These are phyloP conservation scores for Colletotrichum sansevieriae DNA, from an alignment of 2,329 filamentous ascomycete species.

Conservation along the genomic window DNA sequence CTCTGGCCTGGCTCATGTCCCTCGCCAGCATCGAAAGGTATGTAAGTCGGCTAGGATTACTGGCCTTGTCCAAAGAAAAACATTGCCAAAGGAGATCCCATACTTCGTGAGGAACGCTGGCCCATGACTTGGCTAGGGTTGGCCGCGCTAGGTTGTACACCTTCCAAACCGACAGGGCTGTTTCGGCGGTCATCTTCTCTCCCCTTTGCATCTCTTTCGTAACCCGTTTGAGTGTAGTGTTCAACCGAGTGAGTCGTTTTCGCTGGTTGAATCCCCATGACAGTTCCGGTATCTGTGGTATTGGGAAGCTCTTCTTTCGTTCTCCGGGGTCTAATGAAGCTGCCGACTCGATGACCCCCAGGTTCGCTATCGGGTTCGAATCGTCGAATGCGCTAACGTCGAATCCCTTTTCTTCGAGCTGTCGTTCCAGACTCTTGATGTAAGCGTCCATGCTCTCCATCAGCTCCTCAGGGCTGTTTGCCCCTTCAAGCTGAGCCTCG, in stretches of 20 bases:
- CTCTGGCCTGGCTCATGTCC: slow-evolving; percentile 73
- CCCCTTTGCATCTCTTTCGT: slow-evolving; percentile 48
- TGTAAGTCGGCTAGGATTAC: slow-evolving; percentile 68
- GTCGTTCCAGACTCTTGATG: slow-evolving; percentile 50
- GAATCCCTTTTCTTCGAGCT: slow-evolving; percentile 38
- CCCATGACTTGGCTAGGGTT: slow-evolving; percentile 60
- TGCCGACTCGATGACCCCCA: slow-evolving; percentile 32
- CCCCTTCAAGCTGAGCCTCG: slow-evolving; percentile 31
- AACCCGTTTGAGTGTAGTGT: slow-evolving; percentile 48
- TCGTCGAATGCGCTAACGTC: slow-evolving; percentile 36
- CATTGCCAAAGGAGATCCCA: slow-evolving; percentile 77
- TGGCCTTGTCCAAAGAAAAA: slow-evolving; percentile 64
- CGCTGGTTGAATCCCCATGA: slow-evolving; percentile 55
- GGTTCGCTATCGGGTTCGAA: slow-evolving; percentile 34
- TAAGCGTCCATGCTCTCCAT: slow-evolving; percentile 52
- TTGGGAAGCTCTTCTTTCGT: slow-evolving; percentile 28
- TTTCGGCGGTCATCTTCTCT: slow-evolving; percentile 47
- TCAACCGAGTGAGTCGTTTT: slow-evolving; percentile 55
- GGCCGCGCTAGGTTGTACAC: slow-evolving; percentile 62
- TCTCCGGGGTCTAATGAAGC: slow-evolving; percentile 43
- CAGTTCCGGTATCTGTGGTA: slow-evolving; percentile 54
- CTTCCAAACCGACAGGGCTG: slow-evolving; percentile 60
- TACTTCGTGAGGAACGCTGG: slow-evolving; percentile 68
- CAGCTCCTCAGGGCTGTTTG: slow-evolving; percentile 52
- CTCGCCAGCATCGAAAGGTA: slow-evolving; percentile 73